Evolutionary conservation across 164 flowering plant species (phyloP), one percentile per base, ranked within the genome.

Genomic region (Magnolia changhungtana): DNA sequence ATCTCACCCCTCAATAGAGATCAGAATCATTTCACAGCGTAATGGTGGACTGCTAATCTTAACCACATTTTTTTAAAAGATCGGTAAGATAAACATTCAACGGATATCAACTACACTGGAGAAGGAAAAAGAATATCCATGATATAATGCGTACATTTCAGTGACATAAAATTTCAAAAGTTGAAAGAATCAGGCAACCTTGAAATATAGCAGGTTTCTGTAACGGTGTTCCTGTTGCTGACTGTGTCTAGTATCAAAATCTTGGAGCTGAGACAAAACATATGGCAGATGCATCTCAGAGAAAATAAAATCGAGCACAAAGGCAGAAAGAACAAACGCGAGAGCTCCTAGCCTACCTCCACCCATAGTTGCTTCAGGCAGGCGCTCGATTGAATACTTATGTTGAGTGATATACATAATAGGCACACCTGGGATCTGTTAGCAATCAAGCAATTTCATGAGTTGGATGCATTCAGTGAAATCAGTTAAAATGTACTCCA

Each of bases 281-380:
- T n/a, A 21, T 16, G 45, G 19, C 21, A 29, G 7, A 64, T 37
- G 29, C 20, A 71, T 45, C 51, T 29, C 51, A 72, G n/a, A 31
- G n/a, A 18, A 45, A 9, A 73, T 9, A 3, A 65, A 8, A 61
- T 19, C 24, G 61, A 14, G 69, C 51, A 50, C 8, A 64, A 14
- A 9, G 24, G 8, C n/a, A 74, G 63, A 31, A 19, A 27, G 23
- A 8, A 2, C 50, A 29, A 37, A 4, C 4, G 45, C 7, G 4
- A 71, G 0, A 16, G 69, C 66, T 67, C 69, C 21, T 24, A 67
- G 68, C 87, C 8, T 89, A 90, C 98, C 98, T 92, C 97, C 98
- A 75, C 98, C 98, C 27, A 96, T 86, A 52, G 98, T 96, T 68
- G 99, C 99, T 83, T 94, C 99, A 49, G 99, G 99, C 80, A 96